Conservation (phyloP, 257 asterid species). For the Przewalskia tangutica region DNA sequence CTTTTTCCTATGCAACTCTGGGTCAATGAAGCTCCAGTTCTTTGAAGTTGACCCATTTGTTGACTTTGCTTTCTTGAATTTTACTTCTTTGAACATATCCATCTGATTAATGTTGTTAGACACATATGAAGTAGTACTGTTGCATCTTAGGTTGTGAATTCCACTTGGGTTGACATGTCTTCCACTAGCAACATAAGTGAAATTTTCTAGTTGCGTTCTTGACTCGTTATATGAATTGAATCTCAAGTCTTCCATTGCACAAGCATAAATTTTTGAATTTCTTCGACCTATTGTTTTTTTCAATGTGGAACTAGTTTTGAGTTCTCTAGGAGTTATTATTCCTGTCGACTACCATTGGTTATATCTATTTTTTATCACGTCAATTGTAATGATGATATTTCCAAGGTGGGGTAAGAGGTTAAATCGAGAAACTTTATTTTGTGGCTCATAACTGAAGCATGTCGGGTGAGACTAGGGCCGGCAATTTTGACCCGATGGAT, state of each 20-base stretch:
- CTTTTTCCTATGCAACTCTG: slow-evolving; percentile 76
- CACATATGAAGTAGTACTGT: slow-evolving; percentile 47
- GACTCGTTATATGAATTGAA: slow-evolving; percentile 35
- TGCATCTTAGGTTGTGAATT: slow-evolving; percentile 63
- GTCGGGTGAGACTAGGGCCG: too few relatives aligned
- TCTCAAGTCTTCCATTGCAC: slow-evolving; percentile 38
- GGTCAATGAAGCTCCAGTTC: slow-evolving; percentile 57
- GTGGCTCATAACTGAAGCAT: too few relatives aligned
- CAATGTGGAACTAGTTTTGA: neutral
- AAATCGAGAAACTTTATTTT: too few relatives aligned
- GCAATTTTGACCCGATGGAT: too few relatives aligned
- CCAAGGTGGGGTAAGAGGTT: neutral
- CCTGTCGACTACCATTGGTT: neutral
- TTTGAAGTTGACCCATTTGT: slow-evolving; percentile 34
- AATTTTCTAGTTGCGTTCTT: slow-evolving; percentile 23
- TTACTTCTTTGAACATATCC: slow-evolving; percentile 42
- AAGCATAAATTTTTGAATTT: neutral
- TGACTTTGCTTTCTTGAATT: slow-evolving; percentile 67
- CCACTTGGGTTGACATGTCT: slow-evolving; percentile 28
- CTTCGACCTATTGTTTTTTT: neutral
- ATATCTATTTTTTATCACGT: neutral
- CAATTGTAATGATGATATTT: slow-evolving; percentile 1
- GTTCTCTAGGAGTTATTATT: neutral
- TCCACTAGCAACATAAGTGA: slow-evolving; percentile 7
- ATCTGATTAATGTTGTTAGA: slow-evolving; percentile 18